Evolutionary conservation across 164 flowering plant genomes (phyloP), one percentile per base, ranked within the genome.

Genomic region (Echeveria elegans): DNA sequence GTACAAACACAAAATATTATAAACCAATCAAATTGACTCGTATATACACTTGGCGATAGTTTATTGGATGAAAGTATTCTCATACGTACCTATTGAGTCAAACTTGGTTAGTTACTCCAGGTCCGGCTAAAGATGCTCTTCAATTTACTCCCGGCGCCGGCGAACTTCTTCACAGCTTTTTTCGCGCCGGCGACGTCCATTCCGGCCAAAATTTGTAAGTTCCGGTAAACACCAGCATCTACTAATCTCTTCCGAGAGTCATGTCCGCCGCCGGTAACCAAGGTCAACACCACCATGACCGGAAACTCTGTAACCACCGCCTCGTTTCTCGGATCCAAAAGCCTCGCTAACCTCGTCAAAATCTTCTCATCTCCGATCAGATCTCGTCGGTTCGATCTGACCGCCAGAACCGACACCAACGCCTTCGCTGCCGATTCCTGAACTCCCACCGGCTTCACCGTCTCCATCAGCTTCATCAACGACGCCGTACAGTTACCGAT

Each of bases 161-260:
- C 47, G 28, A 90, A 82, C 72, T 81, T 84, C 71, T 84, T 85
- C 72, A 79, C 52, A 36, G 85, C 85, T 80, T 82, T 88, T 67
- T 79, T 88, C 21, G 92, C 91, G 48, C 95, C 97, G 72, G 77
- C 70, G 10, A 90, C 87, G 23, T 90, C 91, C 85, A 80, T 78
- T 34, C 84, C 89, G 45, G 81, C 73, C 48, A 90, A 76, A 66
- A 73, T 72, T 78, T 86, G 95, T 75, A 88, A 47, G 68, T 83
- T 79, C 58, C 66, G 78, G 28, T 69, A 68, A 36, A 84, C 89
- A 21, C 97, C 97, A 29, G 87, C 83, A 0, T 78, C 82, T 23
- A 83, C 60, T 6, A 90, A 71, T 81, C 76, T 79, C 76, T 81
- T 87, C 76, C 95, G 68, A 36, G 86, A 82, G 0, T 81, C 77